Percentiles rank a stretch among this genome's conserved stretches.
These are phyloP conservation scores for Neurospora sp. DNA, from an alignment of 495 filamentous ascomycete genomes.

Conservation along the genomic window DNA sequence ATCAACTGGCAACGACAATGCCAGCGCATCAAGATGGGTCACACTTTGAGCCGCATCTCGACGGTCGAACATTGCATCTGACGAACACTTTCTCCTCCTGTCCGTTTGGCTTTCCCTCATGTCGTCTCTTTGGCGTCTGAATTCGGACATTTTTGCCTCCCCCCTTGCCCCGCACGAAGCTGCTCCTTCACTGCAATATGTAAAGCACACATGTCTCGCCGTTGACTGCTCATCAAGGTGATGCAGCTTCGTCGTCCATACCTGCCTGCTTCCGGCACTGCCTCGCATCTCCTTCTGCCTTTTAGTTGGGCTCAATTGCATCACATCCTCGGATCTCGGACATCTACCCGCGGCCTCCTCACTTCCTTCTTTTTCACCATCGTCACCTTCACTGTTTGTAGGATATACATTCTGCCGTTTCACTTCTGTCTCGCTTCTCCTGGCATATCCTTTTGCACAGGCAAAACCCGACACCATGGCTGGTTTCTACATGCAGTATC, in stretches of 20 bases:
- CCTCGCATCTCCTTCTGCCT: constrained; percentile 9
- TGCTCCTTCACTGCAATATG: constrained; percentile 41
- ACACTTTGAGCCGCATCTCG: constrained; percentile 52
- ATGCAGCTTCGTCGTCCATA: constrained; percentile 5
- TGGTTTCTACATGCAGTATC: constrained; percentile 54
- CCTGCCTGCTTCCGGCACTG: constrained; percentile 26
- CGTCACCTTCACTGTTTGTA: constrained; percentile 13
- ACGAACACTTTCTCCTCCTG: constrained; percentile 33
- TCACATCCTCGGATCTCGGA: constrained; percentile 34
- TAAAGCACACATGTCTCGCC: constrained; percentile 53
- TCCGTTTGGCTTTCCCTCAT: constrained; percentile 36
- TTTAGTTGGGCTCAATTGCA: constrained; percentile 48
- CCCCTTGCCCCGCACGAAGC: constrained; percentile 36
- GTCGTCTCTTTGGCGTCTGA: constrained; percentile 31
- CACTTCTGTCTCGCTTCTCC: constrained; percentile 6
- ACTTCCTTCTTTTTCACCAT: constrained; percentile 16
- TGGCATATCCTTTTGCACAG: constrained; percentile 3
- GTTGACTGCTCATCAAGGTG: constrained; percentile 29
- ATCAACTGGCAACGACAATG: constrained; percentile 77
- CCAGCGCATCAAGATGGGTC: constrained; percentile 82
- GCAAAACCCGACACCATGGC: constrained; percentile 35
- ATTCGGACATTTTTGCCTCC: constrained; percentile 33
- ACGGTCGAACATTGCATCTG: constrained; percentile 37
- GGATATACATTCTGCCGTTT: constrained; percentile 7
- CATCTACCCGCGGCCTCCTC: constrained; percentile 18